These are phyloP conservation scores for Grifola frondosa DNA, from an alignment of 1,284 basidiomycete genomes.

Conservation along the genomic window DNA sequence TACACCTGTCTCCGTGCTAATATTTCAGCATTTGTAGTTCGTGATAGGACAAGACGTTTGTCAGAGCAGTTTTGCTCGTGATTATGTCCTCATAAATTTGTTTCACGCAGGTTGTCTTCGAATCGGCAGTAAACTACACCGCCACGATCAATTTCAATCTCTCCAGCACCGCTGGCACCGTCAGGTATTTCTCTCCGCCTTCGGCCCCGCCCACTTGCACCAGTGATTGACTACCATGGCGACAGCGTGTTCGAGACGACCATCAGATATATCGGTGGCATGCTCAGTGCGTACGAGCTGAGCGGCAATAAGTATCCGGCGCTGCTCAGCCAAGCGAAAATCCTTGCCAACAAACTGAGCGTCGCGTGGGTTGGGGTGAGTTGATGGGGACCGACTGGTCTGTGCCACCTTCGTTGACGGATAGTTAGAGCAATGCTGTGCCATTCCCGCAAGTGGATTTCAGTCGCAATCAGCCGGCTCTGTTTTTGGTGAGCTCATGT, in stretches of 20 bases:
- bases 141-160: slow-evolving; percentile 53
- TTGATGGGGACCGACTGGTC: slow-evolving; percentile 3
- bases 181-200: too few species aligned
- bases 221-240: too few species aligned
- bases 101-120: slow-evolving; percentile 47
- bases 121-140: slow-evolving; percentile 51
- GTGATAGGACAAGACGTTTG: slow-evolving; percentile 57
- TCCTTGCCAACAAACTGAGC: slow-evolving; percentile 70
- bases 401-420: not conserved
- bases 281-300: slow-evolving; percentile 83
- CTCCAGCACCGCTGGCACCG: slow-evolving; percentile 49
- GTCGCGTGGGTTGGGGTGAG: slow-evolving; percentile 57
- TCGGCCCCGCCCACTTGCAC: too few species aligned
- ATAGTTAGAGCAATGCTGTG: slow-evolving; percentile 43
- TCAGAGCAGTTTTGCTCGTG: not conserved
- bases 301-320: slow-evolving; percentile 54
- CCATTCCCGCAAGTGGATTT: slow-evolving; percentile 59
- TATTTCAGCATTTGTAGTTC: slow-evolving; percentile 29
- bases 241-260: slow-evolving; percentile 83
- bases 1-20: not conserved
- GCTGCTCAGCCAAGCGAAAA: slow-evolving; percentile 63
- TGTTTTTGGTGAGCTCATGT: slow-evolving; percentile 40
- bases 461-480: slow-evolving; percentile 42
- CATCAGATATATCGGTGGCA: slow-evolving; percentile 75
- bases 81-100: not conserved